phyloP scores from a whole-genome alignment of 2,329 filamentous ascomycete genomes.

The Epichloe sylvatica region DNA sequence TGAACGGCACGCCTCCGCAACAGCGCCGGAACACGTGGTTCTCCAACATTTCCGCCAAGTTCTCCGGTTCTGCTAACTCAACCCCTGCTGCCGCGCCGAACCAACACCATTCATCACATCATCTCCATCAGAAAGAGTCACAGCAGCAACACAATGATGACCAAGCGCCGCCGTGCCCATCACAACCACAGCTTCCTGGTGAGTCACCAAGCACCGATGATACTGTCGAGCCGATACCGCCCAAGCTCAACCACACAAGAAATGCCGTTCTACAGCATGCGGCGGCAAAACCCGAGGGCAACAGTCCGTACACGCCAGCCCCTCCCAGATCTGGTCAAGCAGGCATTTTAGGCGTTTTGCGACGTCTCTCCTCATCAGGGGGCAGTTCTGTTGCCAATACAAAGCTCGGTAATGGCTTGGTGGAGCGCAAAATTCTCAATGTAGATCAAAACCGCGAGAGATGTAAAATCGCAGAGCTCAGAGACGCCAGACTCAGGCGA shows the following conservation, averaged over 20 bases:
- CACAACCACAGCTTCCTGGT: constrained; percentile 9
- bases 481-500: constrained; percentile 65
- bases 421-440: constrained; percentile 72
- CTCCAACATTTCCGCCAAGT: constrained; percentile 82
- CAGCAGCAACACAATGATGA: constrained; percentile 5
- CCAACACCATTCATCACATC: constrained; percentile 7
- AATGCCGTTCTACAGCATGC: constrained; percentile 47
- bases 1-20: constrained; percentile 24
- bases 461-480: constrained; percentile 65
- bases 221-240: constrained; percentile 28
- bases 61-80: constrained; percentile 47
- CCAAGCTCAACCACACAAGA: constrained; percentile 36
- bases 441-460: constrained; percentile 67
- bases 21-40: constrained; percentile 75
- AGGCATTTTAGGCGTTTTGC: constrained; percentile 69
- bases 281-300: constrained; percentile 38
- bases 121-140: constrained; percentile 8
- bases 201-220: constrained; percentile 8
- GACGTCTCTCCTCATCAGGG: constrained; percentile 62
- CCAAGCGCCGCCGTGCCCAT: constrained; percentile 1
- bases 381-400: constrained; percentile 18
- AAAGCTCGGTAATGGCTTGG: constrained; percentile 47
- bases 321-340: constrained; percentile 55
- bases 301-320: constrained; percentile 57
- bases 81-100: constrained; percentile 16